Base-by-base conservation (phyloP, 129 eudicot genomes). In the Chrysanthemum lavandulifolium region DNA sequence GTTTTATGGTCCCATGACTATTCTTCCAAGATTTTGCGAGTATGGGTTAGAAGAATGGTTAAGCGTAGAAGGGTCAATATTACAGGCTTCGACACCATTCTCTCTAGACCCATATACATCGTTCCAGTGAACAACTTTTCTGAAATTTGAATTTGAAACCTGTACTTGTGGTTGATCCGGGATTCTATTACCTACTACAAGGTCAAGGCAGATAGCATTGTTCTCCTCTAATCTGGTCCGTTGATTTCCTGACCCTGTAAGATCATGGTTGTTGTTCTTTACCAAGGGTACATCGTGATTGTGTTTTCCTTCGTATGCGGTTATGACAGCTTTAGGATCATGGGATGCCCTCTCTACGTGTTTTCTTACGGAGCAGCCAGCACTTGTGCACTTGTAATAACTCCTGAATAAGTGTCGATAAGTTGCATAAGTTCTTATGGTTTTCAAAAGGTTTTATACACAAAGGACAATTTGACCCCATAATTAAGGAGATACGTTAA, bases 301-400 rank as follows among this genome's bases (percentile, higher is more conserved):
- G 83, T 92, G 98, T 75, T 92, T 92, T 57, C 96, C 98, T 70
- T 92, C 96, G n/a, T 92, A 92, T 9, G 98, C 91, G 11, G 98
- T 92, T 79, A 92, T 92, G 23, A 92, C 98, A 4, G 98, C 96
- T 85, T 87, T 92, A 7, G 95, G 98, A 67, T 92, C 98, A 50
- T 92, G 96, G 13, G 98, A 89, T 75, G 98, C 98, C 63, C 98
- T 84, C 71, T 92, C 98, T 64, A 92, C 98, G 14, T 92, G 98
- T 71, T 92, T 92, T 78, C 98, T 83, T 61, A 92, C 98, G 0
- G 83, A 89, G 75, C 98, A 92, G 73, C 95, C 96, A 62, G 84
- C 87, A 85, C 81, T 78, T 65, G 98, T 92, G 82, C 98, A 92
- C 80, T 92, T 92, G 91, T 92, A 92, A 78, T 92, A 92, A 68